Conservation (phyloP, 2,329 filamentous ascomycete genomes). For the Sordariomycetes sp. region DNA sequence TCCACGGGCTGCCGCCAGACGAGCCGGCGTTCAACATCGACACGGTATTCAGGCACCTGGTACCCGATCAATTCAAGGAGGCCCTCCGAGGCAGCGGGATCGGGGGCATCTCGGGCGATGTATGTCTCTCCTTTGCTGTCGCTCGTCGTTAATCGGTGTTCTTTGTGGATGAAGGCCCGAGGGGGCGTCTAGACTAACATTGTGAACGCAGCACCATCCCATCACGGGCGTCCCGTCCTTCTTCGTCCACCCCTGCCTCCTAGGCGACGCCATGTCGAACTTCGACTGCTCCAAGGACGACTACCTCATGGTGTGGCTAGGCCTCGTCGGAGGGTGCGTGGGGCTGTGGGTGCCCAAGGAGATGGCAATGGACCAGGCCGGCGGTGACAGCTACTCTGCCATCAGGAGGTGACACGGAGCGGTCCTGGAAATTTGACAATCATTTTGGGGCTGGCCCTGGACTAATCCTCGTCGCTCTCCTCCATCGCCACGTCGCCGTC, state of each 20-base stretch:
- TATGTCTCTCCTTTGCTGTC: slow-evolving; percentile 30
- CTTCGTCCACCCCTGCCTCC: slow-evolving; percentile 87
- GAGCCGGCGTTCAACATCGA: slow-evolving; percentile 50
- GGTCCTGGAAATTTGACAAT: not conserved
- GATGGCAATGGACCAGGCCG: slow-evolving; percentile 29
- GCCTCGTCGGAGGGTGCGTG: slow-evolving; percentile 69
- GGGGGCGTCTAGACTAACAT: slow-evolving; percentile 11
- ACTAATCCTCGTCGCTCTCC: slow-evolving; percentile 58
- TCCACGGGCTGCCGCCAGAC: slow-evolving; percentile 42
- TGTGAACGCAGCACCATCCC: slow-evolving; percentile 58
- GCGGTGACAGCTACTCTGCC: not conserved
- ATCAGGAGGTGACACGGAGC: not conserved
- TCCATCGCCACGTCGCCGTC: slow-evolving; percentile 58
- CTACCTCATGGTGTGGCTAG: slow-evolving; percentile 82
- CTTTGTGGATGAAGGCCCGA: slow-evolving; percentile 1
- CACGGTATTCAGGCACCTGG: slow-evolving; percentile 56
- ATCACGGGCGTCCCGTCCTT: slow-evolving; percentile 65
- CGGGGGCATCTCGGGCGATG: slow-evolving; percentile 64
- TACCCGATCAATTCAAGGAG: slow-evolving; percentile 51
- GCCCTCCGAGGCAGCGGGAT: slow-evolving; percentile 49
- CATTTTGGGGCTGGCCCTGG: not conserved
- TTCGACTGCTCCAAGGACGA: slow-evolving; percentile 48
- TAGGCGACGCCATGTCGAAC: slow-evolving; percentile 63
- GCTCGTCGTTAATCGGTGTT: not conserved
- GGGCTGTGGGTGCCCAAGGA: slow-evolving; percentile 65